These are phyloP conservation scores for Ulota crispa DNA, from an alignment of 225 moss, liverwort and hornwort species.

Conservation along the genomic window DNA sequence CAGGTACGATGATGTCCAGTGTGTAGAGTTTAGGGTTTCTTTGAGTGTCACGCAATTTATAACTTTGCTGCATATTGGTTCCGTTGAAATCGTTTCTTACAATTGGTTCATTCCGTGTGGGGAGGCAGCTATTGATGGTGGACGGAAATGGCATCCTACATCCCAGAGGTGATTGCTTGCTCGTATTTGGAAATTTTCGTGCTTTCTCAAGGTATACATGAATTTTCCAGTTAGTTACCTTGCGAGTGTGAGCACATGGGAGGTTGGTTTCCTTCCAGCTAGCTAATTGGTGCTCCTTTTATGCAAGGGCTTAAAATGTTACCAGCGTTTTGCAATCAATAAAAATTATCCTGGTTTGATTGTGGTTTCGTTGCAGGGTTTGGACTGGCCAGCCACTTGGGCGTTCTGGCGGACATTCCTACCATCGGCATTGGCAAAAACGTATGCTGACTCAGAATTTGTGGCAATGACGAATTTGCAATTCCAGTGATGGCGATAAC, in stretches of 20 bases:
- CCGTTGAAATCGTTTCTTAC: not conserved
- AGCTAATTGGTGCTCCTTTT: too few relatives aligned
- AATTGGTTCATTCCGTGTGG: slow-evolving; percentile 22
- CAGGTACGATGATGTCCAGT: slow-evolving; percentile 51
- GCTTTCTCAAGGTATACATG: not conserved
- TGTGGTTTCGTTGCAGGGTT: slow-evolving; percentile 53
- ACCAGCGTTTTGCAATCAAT: not conserved
- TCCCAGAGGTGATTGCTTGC: slow-evolving; percentile 66
- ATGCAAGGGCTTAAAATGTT: not conserved
- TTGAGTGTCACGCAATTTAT: not conserved
- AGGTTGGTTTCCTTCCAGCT: too few relatives aligned
- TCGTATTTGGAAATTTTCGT: not conserved
- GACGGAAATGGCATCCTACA: slow-evolving; percentile 98
- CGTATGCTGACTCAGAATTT: slow-evolving; percentile 41
- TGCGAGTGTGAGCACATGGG: too few relatives aligned
- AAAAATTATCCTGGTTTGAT: not conserved
- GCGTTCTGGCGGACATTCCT: slow-evolving; percentile 88
- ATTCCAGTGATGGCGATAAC: not conserved
- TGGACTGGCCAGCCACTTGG: slow-evolving; percentile 96
- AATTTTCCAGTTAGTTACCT: not conserved
- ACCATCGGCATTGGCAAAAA: slow-evolving; percentile 96
- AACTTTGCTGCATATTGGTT: not conserved
- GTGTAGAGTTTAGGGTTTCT: not conserved
- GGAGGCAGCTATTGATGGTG: slow-evolving; percentile 86
- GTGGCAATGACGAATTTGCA: not conserved